phyloP scores from a whole-genome alignment of 331 rosid species.

The Malus hybrid region DNA sequence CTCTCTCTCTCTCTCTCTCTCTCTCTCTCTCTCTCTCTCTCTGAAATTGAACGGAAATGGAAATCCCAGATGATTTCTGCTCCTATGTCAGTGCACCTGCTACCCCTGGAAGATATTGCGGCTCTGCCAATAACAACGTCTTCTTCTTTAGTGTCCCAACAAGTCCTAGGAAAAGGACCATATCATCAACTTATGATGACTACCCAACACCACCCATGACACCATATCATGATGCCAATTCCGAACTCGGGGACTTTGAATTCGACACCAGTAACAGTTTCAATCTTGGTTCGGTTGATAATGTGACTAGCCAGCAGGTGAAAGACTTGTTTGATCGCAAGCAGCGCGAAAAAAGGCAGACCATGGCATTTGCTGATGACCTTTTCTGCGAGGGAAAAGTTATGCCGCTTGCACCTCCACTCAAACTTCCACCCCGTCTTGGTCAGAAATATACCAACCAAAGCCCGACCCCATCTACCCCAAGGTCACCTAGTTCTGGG shows the following conservation, averaged over 20 bases:
- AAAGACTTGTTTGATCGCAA: background rate
- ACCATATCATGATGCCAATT: constrained; percentile 37
- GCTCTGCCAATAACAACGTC: constrained; percentile 19
- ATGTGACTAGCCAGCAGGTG: background rate
- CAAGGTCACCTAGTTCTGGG: constrained; percentile 36
- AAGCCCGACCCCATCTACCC: constrained; percentile 21
- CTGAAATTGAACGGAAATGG: constrained; percentile 20
- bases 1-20: too few species aligned
- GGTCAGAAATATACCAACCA: constrained; percentile 2
- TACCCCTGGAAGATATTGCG: constrained; percentile 19
- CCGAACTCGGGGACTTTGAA: constrained; percentile 41
- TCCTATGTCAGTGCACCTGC: constrained; percentile 24
- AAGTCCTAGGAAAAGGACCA: constrained; percentile 39
- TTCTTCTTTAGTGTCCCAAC: constrained; percentile 63
- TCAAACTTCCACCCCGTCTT: constrained; percentile 81
- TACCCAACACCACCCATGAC: constrained; percentile 29
- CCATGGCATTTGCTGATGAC: constrained; percentile 82
- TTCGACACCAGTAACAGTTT: constrained; percentile 53
- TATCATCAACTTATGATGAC: background rate
- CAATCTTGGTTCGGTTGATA: constrained; percentile 1
- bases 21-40: background rate
- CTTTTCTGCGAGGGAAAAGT: constrained; percentile 68
- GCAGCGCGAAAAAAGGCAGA: constrained; percentile 12
- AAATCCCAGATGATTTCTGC: constrained; percentile 15
- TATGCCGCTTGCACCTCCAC: constrained; percentile 53